Evolutionary conservation across 768 basidiomycete genomes (phyloP).

Genomic region (Boletus barrowsii): DNA sequence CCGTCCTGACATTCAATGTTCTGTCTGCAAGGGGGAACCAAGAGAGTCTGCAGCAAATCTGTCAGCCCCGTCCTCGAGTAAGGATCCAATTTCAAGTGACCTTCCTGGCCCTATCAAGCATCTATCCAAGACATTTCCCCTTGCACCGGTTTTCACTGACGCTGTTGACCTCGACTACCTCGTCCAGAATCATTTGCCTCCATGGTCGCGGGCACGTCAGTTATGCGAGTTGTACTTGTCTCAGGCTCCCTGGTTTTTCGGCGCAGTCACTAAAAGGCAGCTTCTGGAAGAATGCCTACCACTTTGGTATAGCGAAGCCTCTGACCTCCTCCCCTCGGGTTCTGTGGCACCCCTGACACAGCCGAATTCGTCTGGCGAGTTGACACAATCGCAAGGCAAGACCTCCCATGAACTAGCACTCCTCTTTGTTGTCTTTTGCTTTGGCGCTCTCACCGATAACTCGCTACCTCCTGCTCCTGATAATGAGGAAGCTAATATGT

Average conservation of each 20-base stretch:
- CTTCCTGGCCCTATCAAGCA: slow-evolving; percentile 25
- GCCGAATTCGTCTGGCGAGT: neutral
- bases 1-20: neutral
- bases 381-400: slow-evolving; percentile 17
- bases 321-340: slow-evolving; percentile 23
- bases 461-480: slow-evolving; percentile 50
- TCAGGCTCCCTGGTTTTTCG: slow-evolving; percentile 80
- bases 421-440: slow-evolving; percentile 59
- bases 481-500: slow-evolving; percentile 50
- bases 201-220: slow-evolving; percentile 54
- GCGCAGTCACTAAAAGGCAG: slow-evolving; percentile 62
- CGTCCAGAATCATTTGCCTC: slow-evolving; percentile 50
- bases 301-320: slow-evolving; percentile 57
- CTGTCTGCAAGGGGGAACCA: slow-evolving; percentile 23
- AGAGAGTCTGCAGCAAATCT: neutral
- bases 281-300: slow-evolving; percentile 65
- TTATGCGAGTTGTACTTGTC: slow-evolving; percentile 69
- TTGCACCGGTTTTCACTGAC: slow-evolving; percentile 37
- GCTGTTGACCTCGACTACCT: slow-evolving; percentile 45
- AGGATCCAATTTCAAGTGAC: slow-evolving; percentile 5
- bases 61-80: neutral
- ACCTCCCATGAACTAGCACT: slow-evolving; percentile 61
- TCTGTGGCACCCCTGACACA: slow-evolving; percentile 24
- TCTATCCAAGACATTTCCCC: slow-evolving; percentile 47
- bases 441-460: slow-evolving; percentile 58